Base-by-base conservation (phyloP, 208 protist species). In the Giardia duodenalis region DNA sequence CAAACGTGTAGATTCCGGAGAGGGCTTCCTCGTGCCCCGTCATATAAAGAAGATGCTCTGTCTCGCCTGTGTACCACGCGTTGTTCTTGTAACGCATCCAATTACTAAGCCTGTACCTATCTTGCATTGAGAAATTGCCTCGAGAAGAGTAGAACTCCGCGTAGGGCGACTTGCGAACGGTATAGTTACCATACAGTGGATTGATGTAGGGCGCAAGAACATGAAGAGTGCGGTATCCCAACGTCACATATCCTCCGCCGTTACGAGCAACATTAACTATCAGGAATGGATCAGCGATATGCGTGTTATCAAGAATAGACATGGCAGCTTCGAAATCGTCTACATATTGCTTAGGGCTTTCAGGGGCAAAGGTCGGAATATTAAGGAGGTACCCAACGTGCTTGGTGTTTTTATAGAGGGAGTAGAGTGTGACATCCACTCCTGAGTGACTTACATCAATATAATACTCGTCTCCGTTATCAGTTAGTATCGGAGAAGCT, bases 1-100 rank as follows among this genome's bases (percentile, higher is more conserved):
- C 86, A 45, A 89, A 89, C 19, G 86, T 45, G 86, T 89, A 89
- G 19, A 19, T 89, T 45, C 86, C 86, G 42, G 86, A 89, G 44
- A 46, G 44, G 44, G 22, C 42, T 4, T 46, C 19, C 19, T n/a
- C 86, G 4, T 45, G 42, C 19, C 4, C 3, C 19, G 86, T 45
- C 86, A 19, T 4, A 42, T 4, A 89, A 4, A 19, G 4, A 42
- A 76, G 30, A 30, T 10, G 10, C 57, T 76, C 19, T 10, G 57
- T 76, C 57, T 76, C 57, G 30, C 57, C 57, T 30, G 4, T 89
- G 86, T 45, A 89, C 86, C 86, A 89, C 86, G 4, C 86, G 86
- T 44, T 44, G 19, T 89, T 89, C 44, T 45, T 4, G 42, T 45
- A 89, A 42, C 4, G 4, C 86, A 45, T 89, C 86, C 86, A 4